Conservation (phyloP, 495 filamentous ascomycete genomes). For the Penicillium paxilli region DNA sequence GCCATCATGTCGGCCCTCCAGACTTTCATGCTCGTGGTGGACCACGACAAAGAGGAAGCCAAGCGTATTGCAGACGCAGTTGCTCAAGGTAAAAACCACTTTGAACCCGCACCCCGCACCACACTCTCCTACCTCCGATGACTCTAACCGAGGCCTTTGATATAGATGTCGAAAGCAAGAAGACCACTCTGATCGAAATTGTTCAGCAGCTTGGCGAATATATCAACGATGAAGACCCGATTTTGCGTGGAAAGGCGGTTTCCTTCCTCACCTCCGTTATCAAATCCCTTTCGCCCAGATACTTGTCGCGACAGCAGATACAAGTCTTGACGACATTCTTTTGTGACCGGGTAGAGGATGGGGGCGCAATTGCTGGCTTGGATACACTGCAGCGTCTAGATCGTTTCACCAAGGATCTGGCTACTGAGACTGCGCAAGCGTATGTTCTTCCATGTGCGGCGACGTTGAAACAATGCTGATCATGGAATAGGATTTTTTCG, state of each 20-base stretch:
- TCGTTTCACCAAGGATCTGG: constrained; percentile 50
- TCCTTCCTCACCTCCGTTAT: constrained; percentile 69
- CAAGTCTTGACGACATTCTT: constrained; percentile 60
- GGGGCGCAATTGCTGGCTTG: constrained; percentile 50
- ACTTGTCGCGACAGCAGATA: constrained; percentile 67
- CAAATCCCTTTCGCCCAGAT: constrained; percentile 53
- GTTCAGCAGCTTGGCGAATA: constrained; percentile 70
- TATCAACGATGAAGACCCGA: constrained; percentile 68
- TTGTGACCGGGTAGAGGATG: constrained; percentile 63
- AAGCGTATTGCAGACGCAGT: constrained; percentile 55
- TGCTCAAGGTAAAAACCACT: constrained; percentile 51
- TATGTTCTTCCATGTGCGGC: constrained; percentile 28
- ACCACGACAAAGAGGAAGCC: constrained; percentile 63
- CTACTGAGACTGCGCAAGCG: constrained; percentile 48
- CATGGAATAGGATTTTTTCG: constrained; percentile 40
- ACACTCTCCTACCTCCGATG: constrained; percentile 12
- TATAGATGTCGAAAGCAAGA: constrained; percentile 61
- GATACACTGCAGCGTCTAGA: constrained; percentile 47
- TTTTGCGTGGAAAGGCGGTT: constrained; percentile 63
- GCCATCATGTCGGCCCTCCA: constrained; percentile 60
- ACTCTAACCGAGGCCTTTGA: constrained; percentile 8
- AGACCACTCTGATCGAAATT: constrained; percentile 64
- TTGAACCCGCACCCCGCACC: constrained; percentile 24
- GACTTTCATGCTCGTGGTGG: constrained; percentile 64
- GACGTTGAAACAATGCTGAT: constrained; percentile 12